These are phyloP conservation scores for Saccharomycopsis fibuligera DNA, from an alignment of 805 yeast species.

Conservation along the genomic window DNA sequence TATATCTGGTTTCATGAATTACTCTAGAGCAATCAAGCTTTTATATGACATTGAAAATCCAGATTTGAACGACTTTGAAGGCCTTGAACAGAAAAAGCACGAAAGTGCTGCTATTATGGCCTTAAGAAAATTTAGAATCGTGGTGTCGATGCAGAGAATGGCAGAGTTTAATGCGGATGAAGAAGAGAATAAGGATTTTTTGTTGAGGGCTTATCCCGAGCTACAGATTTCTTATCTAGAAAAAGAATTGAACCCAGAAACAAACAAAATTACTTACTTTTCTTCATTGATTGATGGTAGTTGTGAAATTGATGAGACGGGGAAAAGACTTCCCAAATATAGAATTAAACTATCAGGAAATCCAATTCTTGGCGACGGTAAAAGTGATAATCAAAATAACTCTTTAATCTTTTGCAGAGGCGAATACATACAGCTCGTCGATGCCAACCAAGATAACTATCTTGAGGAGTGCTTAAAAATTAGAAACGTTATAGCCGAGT, in stretches of 20 bases:
- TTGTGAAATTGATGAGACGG: slow-evolving; percentile 53
- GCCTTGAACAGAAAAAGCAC: slow-evolving; percentile 23
- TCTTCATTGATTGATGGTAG: slow-evolving; percentile 69
- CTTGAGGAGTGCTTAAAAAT: slow-evolving; percentile 77
- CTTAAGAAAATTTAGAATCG: slow-evolving; percentile 54
- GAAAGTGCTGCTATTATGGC: slow-evolving; percentile 41
- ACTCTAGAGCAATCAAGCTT: slow-evolving; percentile 59
- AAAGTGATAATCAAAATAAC: slow-evolving; percentile 78
- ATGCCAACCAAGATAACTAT: slow-evolving; percentile 81
- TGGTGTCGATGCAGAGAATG: slow-evolving; percentile 61
- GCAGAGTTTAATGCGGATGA: slow-evolving; percentile 49
- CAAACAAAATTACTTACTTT: slow-evolving; percentile 32
- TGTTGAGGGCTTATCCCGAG: slow-evolving; percentile 61
- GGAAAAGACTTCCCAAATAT: slow-evolving; percentile 55
- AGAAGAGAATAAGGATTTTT: slow-evolving; percentile 50
- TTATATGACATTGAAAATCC: slow-evolving; percentile 53
- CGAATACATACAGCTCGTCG: slow-evolving; percentile 72
- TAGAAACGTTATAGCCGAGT: slow-evolving; percentile 67
- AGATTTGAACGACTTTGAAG: slow-evolving; percentile 25
- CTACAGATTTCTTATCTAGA: slow-evolving; percentile 59
- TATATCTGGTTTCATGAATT: slow-evolving; percentile 68
- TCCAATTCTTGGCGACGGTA: slow-evolving; percentile 82
- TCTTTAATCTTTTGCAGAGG: slow-evolving; percentile 72
- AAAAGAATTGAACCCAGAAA: slow-evolving; percentile 34
- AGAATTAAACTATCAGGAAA: slow-evolving; percentile 66